A percentile compares a stretch with the other conserved stretches of the same genome.
phyloP scores from a whole-genome alignment of 768 basidiomycete species.

The Suillus variegatus region DNA sequence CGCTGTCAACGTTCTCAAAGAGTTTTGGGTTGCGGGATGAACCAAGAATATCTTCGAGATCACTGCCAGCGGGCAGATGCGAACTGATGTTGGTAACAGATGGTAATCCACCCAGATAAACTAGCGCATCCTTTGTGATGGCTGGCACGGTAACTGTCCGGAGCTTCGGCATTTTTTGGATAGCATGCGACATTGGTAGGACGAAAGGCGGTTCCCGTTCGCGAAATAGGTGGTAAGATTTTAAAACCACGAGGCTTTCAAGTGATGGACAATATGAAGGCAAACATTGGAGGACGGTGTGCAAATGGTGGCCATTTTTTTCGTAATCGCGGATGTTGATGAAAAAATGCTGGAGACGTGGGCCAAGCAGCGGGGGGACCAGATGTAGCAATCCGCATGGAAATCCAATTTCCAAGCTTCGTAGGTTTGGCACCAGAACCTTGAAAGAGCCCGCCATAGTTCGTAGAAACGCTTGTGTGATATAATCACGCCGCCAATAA shows the following conservation, averaged over 20 bases:
- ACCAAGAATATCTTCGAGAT: not conserved
- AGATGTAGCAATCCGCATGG: not conserved
- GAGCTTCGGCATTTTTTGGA: not conserved
- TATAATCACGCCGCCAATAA: not conserved
- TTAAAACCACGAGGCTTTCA: not conserved
- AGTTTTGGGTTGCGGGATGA: not conserved
- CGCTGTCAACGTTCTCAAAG: not conserved
- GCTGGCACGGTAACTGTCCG: not conserved
- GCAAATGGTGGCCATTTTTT: not conserved
- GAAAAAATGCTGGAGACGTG: not conserved
- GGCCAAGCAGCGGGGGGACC: not conserved
- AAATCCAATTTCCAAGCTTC: not conserved
- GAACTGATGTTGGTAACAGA: not conserved
- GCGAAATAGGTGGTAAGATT: too few species aligned
- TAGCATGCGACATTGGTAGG: not conserved
- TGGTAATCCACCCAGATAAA: not conserved
- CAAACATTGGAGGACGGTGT: not conserved
- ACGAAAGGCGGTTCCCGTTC: not conserved
- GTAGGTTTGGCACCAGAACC: not conserved
- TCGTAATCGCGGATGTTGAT: not conserved
- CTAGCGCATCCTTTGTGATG: not conserved
- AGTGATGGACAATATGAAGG: not conserved
- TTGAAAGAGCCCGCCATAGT: not conserved
- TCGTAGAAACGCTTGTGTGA: not conserved
- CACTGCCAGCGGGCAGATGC: not conserved